Percentiles rank a stretch among this genome's conserved stretches.
phyloP scores from a whole-genome alignment of 1,139 yeast species.

The Chernovozyma aurita region DNA sequence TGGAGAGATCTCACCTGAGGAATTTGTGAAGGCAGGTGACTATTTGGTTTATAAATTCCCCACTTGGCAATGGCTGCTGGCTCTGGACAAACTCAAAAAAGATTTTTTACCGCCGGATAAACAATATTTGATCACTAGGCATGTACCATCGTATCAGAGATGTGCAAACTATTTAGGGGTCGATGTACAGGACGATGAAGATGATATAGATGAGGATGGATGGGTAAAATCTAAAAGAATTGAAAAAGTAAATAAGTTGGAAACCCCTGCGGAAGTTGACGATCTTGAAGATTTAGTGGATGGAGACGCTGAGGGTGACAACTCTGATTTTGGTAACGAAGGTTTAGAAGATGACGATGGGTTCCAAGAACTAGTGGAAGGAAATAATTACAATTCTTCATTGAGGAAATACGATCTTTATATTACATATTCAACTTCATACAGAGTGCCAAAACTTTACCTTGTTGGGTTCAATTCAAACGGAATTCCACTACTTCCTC shows the following conservation, averaged over 20 bases:
- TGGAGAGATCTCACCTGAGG: conserved; percentile 93
- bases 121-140: conserved; percentile 81
- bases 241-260: conserved; percentile 9
- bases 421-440: conserved; percentile 90
- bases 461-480: conserved; percentile 80
- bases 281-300: conserved; percentile 41
- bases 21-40: conserved; percentile 90
- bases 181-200: conserved; percentile 30
- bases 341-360: conserved; percentile 31
- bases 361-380: conserved; percentile 30
- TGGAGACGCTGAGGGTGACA: conserved; percentile 30
- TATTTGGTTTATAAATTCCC: conserved; percentile 87
- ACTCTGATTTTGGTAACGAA: conserved; percentile 17
- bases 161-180: conserved; percentile 56
- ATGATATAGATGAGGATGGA: conserved; percentile 50
- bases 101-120: conserved; percentile 81
- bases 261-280: conserved; percentile 18
- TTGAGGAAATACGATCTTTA: conserved; percentile 80
- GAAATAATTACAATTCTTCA: conserved; percentile 16
- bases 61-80: conserved; percentile 91
- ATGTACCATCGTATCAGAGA: conserved; percentile 80
- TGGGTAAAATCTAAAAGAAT: conserved; percentile 42
- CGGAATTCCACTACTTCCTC: conserved; percentile 83
- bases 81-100: conserved; percentile 56
- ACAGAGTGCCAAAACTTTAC: conserved; percentile 93